Conservation (phyloP, 345 rosid genomes). For the Salix udensis region DNA sequence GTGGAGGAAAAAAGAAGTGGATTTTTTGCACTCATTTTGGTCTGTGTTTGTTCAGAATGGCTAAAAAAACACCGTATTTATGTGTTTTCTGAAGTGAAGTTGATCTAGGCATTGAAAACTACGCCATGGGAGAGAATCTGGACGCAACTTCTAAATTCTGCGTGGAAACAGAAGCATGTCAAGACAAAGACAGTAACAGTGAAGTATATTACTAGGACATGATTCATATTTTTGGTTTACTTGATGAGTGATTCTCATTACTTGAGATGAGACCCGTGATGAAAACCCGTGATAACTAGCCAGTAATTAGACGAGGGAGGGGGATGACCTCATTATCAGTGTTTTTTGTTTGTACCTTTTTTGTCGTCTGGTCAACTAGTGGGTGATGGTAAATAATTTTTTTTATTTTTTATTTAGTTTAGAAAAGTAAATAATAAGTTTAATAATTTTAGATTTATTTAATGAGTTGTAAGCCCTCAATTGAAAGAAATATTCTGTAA, state of each 20-base stretch:
- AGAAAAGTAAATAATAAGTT: no score
- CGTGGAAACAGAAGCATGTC: background rate
- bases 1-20: no score
- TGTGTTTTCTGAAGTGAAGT: background rate
- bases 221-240: background rate
- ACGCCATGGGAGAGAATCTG: background rate
- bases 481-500: no score
- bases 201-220: background rate
- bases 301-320: background rate
- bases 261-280: constrained; percentile 1
- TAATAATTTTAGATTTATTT: no score
- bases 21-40: constrained; percentile 1
- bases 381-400: background rate
- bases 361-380: background rate
- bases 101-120: background rate
- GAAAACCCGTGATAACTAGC: background rate
- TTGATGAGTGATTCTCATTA: background rate
- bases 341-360: no score
- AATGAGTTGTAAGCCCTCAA: no score
- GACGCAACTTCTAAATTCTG: background rate
- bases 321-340: background rate
- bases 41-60: background rate
- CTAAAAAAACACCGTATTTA: background rate
- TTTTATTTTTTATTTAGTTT: no score
- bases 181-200: background rate